These are phyloP conservation scores for Entomortierella beljakovae DNA, from an alignment of 192 early-diverging fungal genomes.

Conservation along the genomic window DNA sequence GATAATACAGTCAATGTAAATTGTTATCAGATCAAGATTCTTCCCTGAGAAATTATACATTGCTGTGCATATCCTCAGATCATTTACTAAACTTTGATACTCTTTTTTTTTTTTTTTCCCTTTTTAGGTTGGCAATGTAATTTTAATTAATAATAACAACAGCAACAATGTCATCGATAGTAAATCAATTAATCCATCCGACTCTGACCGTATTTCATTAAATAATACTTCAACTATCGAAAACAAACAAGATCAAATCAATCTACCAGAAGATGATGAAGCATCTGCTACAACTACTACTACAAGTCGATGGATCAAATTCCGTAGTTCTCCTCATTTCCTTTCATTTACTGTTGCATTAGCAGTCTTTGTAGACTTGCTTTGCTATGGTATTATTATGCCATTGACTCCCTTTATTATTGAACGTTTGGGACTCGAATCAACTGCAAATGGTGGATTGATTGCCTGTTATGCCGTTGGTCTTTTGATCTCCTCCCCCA, in stretches of 20 bases:
- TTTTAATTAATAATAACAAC: no score
- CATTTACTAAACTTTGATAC: no score
- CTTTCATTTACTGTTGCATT: constrained; percentile 28
- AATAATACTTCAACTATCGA: neutral
- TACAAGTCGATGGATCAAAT: neutral
- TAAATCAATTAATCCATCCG: no score
- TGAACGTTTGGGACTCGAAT: constrained; percentile 22
- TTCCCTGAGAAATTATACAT: no score
- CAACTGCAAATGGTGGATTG: constrained; percentile 37
- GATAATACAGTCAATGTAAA: no score
- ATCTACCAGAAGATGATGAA: neutral
- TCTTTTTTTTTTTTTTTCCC: no score
- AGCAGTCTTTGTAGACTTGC: constrained; percentile 40
- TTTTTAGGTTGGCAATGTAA: no score
- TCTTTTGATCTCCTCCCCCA: constrained; percentile 29
- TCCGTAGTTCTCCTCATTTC: constrained; percentile 22
- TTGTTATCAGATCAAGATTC: no score
- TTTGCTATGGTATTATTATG: constrained; percentile 50
- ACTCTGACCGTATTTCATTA: neutral
- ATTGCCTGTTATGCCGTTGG: constrained; percentile 40
- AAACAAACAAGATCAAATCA: neutral
- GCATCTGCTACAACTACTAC: neutral
- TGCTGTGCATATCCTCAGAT: no score
- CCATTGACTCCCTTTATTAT: constrained; percentile 41
- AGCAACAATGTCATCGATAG: no score